These are phyloP conservation scores for Phytopythium montanum DNA, from an alignment of 352 stramenopile genomes.

Conservation along the genomic window DNA sequence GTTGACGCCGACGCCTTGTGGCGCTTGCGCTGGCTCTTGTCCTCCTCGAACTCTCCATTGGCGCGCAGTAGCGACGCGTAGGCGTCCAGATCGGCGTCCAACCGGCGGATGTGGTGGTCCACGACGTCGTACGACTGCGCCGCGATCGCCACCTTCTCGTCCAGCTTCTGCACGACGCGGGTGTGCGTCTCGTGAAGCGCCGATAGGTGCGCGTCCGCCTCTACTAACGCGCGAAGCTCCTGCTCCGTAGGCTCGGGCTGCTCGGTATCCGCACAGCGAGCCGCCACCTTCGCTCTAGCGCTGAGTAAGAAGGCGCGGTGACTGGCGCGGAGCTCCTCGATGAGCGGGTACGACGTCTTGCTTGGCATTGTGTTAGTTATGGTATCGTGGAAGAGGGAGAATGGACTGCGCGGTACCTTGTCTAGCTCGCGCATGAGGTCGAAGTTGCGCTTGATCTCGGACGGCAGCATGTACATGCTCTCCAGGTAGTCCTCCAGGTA, in stretches of 20 bases:
- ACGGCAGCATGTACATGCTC: constrained; percentile 89
- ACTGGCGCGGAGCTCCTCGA: constrained; percentile 66
- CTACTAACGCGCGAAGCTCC: constrained; percentile 67
- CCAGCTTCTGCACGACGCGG: constrained; percentile 78
- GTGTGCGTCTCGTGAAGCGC: constrained; percentile 55
- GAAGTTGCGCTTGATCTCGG: constrained; percentile 89
- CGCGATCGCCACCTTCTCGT: constrained; percentile 87
- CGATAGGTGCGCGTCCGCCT: constrained; percentile 39
- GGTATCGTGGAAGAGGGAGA: neutral
- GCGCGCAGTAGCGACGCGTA: constrained; percentile 68
- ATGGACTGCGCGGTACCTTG: constrained; percentile 38
- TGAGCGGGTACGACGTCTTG: constrained; percentile 70
- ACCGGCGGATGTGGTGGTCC: constrained; percentile 80
- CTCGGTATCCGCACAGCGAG: constrained; percentile 45
- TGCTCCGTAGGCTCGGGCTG: constrained; percentile 51
- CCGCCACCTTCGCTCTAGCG: constrained; percentile 59
- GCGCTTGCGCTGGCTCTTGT: constrained; percentile 53
- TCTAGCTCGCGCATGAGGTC: constrained; percentile 87
- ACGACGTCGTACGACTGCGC: constrained; percentile 85
- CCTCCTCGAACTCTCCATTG: constrained; percentile 79
- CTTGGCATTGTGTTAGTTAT: neutral
- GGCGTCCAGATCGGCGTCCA: constrained; percentile 75
- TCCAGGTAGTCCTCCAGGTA: constrained; percentile 87
- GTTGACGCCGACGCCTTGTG: constrained; percentile 23
- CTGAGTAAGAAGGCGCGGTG: constrained; percentile 62